Conservation (phyloP, 2,329 filamentous ascomycete species). For the Colletotrichum viniferum region DNA sequence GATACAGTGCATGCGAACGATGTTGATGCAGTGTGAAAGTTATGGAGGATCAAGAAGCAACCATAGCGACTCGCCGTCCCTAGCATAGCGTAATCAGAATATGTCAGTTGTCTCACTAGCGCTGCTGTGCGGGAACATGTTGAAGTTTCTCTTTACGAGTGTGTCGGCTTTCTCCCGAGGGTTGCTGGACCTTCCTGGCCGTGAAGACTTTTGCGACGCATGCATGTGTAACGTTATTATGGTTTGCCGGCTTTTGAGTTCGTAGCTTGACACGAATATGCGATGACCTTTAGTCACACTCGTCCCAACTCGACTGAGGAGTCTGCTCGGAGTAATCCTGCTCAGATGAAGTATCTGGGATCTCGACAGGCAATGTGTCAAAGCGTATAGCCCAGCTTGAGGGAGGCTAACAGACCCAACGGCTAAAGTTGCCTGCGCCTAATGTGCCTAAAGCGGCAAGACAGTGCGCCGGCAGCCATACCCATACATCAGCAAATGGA, state of each 20-base stretch:
- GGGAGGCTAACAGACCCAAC: neutral
- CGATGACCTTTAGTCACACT: neutral
- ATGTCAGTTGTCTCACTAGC: neutral
- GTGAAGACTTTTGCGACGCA: neutral
- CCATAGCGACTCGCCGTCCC: neutral
- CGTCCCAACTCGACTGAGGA: neutral
- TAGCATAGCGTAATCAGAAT: neutral
- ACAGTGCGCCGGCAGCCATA: neutral
- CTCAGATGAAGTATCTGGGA: neutral
- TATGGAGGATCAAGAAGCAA: neutral
- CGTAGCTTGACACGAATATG: neutral
- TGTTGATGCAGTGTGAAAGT: neutral
- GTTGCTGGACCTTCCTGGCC: fast-evolving
- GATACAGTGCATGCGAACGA: neutral
- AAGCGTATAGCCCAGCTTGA: neutral
- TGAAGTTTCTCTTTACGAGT: neutral
- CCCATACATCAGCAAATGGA: neutral
- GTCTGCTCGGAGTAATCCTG: neutral
- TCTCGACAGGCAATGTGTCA: neutral
- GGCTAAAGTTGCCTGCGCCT: neutral
- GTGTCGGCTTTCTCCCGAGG: neutral
- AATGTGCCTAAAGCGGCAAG: neutral
- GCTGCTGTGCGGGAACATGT: neutral
- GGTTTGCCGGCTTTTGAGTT: neutral
- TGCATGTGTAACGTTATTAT: neutral